Conservation (phyloP, 306 rosid species). For the Glycine tomentella region DNA sequence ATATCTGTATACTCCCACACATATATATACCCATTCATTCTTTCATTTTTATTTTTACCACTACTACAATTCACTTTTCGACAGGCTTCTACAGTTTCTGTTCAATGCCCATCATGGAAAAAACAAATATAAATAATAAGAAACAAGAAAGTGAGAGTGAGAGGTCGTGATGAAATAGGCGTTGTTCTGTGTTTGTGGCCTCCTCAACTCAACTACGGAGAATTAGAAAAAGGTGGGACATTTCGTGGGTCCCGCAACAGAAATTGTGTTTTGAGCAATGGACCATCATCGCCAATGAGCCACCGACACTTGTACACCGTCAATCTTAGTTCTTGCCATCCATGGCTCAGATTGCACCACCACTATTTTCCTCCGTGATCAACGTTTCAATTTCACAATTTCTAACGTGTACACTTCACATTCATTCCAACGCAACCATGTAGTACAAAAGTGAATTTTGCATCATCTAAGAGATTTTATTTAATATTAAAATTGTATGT, state of each 20-base stretch:
- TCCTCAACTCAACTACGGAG: constrained; percentile 17
- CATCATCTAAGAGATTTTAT: no score
- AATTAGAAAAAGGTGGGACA: constrained; percentile 2
- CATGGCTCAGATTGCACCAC: constrained; percentile 39
- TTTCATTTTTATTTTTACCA: background rate
- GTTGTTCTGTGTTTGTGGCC: background rate
- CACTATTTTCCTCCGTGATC: constrained; percentile 60
- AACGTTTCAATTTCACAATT: constrained; percentile 52
- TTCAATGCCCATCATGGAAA: background rate
- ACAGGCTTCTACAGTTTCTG: background rate
- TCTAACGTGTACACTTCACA: background rate
- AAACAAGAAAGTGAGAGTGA: background rate
- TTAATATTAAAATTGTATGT: no score
- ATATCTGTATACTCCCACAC: constrained; percentile 1
- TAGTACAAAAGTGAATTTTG: no score
- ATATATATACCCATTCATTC: background rate
- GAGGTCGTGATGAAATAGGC: background rate
- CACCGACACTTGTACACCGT: constrained; percentile 58
- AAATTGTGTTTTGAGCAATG: constrained; percentile 29
- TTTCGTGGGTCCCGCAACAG: constrained; percentile 19
- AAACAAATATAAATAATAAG: background rate
- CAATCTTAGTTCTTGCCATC: constrained; percentile 41
- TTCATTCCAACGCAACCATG: background rate
- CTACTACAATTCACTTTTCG: background rate
- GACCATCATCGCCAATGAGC: constrained; percentile 29